These are phyloP conservation scores for Cyclospora cayetanensis DNA, from an alignment of 169 alveolate genomes.

Conservation along the genomic window DNA sequence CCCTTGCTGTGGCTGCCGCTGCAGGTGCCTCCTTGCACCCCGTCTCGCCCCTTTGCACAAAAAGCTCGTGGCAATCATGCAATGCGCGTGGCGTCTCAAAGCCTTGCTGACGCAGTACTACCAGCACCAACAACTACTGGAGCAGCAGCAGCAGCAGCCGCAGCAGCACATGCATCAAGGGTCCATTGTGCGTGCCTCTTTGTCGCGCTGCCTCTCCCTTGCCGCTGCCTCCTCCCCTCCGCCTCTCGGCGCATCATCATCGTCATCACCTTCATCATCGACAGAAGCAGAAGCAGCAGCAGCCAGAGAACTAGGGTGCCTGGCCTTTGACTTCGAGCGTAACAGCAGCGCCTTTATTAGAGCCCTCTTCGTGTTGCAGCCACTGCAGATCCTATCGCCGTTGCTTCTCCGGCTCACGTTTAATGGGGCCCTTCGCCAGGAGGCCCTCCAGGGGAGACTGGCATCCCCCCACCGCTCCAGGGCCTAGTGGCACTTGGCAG, in stretches of 20 bases:
- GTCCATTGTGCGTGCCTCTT: not conserved
- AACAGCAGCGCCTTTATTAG: conserved; percentile 1
- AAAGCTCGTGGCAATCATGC: not conserved
- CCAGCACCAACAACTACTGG: conserved; percentile 4
- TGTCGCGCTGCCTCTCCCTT: not conserved
- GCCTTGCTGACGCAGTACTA: not conserved
- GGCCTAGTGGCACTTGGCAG: too few species aligned
- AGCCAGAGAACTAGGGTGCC: not conserved
- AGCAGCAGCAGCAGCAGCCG: not conserved
- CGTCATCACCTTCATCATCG: too few species aligned
- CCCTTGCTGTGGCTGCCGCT: not conserved
- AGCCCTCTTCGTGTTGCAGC: conserved; percentile 10
- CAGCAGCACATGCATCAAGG: conserved; percentile 2
- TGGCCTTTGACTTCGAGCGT: conserved; percentile 15
- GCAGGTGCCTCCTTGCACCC: conserved; percentile 10
- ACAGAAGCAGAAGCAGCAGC: conserved; percentile 33
- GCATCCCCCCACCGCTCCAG: too few species aligned
- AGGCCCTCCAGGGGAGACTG: too few species aligned
- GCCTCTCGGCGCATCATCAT: too few species aligned
- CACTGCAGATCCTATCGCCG: not conserved
- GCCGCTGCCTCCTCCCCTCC: not conserved
- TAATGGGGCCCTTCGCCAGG: too few species aligned
- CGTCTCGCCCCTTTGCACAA: not conserved
- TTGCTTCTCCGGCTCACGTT: not conserved
- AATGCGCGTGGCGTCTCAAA: not conserved